These are phyloP conservation scores for Volvox carteri DNA, from an alignment of 163 green algal genomes.

Conservation along the genomic window DNA sequence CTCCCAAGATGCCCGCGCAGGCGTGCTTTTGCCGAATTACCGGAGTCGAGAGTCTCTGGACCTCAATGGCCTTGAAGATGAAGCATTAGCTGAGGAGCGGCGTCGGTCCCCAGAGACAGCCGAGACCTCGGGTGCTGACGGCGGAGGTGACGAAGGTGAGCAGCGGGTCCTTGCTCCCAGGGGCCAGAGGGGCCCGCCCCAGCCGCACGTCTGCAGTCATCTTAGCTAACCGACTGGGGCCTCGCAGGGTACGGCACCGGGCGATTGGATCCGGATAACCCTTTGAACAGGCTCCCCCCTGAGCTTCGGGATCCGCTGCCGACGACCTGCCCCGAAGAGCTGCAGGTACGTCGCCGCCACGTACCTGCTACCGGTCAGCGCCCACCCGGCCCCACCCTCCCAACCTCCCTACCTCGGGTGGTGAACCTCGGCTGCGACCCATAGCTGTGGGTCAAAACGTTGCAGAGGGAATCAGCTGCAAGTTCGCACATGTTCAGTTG, in stretches of 20 bases:
- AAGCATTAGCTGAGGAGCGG: not conserved
- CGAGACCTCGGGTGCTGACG: constrained; percentile 4
- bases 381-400: not conserved
- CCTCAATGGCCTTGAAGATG: not conserved
- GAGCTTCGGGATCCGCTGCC: constrained; percentile 47
- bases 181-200: too few relatives aligned
- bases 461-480: too few relatives aligned
- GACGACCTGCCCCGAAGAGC: constrained; percentile 11
- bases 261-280: constrained; percentile 6
- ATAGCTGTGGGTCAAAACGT: too few relatives aligned
- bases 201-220: not conserved
- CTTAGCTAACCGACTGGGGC: not conserved
- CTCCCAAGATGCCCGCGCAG: not conserved
- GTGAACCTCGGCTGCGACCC: not conserved
- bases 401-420: not conserved
- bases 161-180: not conserved
- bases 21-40: constrained; percentile 24
- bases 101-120: not conserved
- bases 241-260: not conserved
- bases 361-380: not conserved
- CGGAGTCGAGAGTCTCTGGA: constrained; percentile 27
- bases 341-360: constrained; percentile 27
- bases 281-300: constrained; percentile 16
- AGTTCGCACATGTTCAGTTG: too few relatives aligned
- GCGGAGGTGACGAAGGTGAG: not conserved